Evolutionary conservation across 2,329 filamentous ascomycete genomes (phyloP).

Genomic region (Scedosporium aurantiacum): DNA sequence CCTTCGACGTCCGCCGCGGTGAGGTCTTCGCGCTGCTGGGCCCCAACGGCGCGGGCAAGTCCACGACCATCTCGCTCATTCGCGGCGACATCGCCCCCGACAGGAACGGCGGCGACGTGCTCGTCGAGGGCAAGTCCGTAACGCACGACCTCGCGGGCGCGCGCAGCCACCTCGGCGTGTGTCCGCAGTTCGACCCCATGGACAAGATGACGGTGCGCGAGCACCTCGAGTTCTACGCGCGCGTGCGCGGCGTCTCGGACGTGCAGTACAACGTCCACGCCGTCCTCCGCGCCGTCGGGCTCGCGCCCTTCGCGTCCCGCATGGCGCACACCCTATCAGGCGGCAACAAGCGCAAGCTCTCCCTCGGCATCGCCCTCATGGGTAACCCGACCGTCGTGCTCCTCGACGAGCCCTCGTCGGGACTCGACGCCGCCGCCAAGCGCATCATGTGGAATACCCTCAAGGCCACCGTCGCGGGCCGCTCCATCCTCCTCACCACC

Average conservation of each 20-base stretch:
- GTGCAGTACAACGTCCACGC: slow-evolving; percentile 67
- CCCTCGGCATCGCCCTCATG: slow-evolving; percentile 80
- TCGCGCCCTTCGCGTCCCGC: slow-evolving; percentile 57
- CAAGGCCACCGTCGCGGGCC: slow-evolving; percentile 58
- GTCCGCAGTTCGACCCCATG: slow-evolving; percentile 78
- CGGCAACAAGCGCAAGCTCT: slow-evolving; percentile 89
- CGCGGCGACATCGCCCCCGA: slow-evolving; percentile 80
- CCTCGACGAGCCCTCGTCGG: slow-evolving; percentile 79
- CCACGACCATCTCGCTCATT: slow-evolving; percentile 79
- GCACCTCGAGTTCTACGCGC: slow-evolving; percentile 80
- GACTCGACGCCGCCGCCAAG: slow-evolving; percentile 84
- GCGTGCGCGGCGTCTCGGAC: slow-evolving; percentile 65
- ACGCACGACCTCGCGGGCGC: slow-evolving; percentile 61
- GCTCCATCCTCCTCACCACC: slow-evolving; percentile 80
- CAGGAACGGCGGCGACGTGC: slow-evolving; percentile 60
- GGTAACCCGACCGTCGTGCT: slow-evolving; percentile 81
- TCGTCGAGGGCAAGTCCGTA: slow-evolving; percentile 69
- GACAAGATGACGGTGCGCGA: slow-evolving; percentile 85
- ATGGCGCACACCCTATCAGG: slow-evolving; percentile 75
- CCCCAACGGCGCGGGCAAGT: slow-evolving; percentile 86
- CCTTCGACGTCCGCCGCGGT: slow-evolving; percentile 67
- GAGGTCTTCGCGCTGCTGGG: slow-evolving; percentile 85
- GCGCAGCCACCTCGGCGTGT: slow-evolving; percentile 74
- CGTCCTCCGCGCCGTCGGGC: slow-evolving; percentile 70
- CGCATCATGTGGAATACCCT: slow-evolving; percentile 88